Base-by-base conservation (phyloP, 23 red algal genomes). In the Agarophyton chilense region DNA sequence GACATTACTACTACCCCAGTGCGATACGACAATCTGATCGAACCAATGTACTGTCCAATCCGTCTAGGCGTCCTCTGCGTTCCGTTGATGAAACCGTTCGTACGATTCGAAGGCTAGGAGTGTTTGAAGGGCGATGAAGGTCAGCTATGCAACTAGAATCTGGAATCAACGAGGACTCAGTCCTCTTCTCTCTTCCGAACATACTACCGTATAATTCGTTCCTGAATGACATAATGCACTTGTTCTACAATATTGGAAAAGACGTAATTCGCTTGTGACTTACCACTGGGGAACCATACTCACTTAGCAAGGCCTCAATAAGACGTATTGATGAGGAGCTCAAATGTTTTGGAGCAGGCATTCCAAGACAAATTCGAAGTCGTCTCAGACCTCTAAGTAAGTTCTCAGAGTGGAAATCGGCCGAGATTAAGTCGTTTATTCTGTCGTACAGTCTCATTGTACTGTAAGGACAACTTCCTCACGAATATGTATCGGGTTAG, bases 351-450 rank as follows among this genome's bases (percentile, higher is more conserved):
- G 67, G 67, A 9, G 67, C 21, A 4, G 67, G 67, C 8, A 74
- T 74, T 12, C 21, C 67, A 9, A 74, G 67, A 7, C 38, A 74
- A 9, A 21, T 74, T 7, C 8, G 14, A 10, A 10, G 9, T 7
- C 67, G 67, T 6, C 67, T 31, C 13, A 6, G 32, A 40, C 35
- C 11, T 10, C 35, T 74, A 8, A 74, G 67, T 34, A 10, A 31
- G 67, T 79, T 25, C 54, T n/a, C 41, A 0, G 16, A 56, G n/a
- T 79, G 75, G 75, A 79, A 57, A n/a, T n/a, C n/a, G n/a, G n/a
- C n/a, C n/a, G n/a, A n/a, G n/a, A n/a, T n/a, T n/a, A n/a, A n/a
- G n/a, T 8, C 45, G 14, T 49, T 49, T 14, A 49, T 49, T 81
- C 35, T 42, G 32, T 61, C 34, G 0, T 81, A 81, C 28, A 43